Evolutionary conservation across 2,329 filamentous ascomycete genomes (phyloP).

Genomic region (Botryosphaeria dothidea): DNA sequence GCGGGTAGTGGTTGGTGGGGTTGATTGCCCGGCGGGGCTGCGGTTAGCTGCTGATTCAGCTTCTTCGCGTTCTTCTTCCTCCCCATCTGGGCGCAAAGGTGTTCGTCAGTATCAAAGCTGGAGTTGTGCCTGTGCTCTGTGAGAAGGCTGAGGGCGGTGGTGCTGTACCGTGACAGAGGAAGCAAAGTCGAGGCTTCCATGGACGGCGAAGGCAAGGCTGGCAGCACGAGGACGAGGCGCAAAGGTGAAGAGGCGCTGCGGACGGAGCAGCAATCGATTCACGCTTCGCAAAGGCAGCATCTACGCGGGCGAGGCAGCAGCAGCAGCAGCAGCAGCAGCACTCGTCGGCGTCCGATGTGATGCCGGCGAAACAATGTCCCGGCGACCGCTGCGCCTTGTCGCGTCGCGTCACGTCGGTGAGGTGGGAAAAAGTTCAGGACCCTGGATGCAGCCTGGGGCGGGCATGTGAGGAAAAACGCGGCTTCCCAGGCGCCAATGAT

Average conservation of each 20-base stretch:
- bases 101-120: not conserved
- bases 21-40: not conserved
- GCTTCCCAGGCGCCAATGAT: no score
- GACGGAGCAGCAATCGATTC: not conserved
- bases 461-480: no score
- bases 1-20: not conserved
- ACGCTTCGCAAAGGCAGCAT: not conserved
- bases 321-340: not conserved
- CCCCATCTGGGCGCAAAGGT: constrained; percentile 7
- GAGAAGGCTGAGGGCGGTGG: not conserved
- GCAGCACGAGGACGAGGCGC: not conserved
- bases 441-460: no score
- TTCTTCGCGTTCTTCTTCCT: constrained; percentile 17
- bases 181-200: not conserved
- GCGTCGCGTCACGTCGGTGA: no score
- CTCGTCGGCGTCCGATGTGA: not conserved
- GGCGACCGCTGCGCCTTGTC: no score
- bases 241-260: not conserved
- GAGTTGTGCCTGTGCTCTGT: not conserved
- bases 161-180: constrained; percentile 3
- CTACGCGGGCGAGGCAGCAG: not conserved
- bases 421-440: not conserved
- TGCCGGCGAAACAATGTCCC: not conserved
- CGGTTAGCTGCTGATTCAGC: not conserved
- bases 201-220: constrained; percentile 8